A percentile compares a stretch with the other conserved stretches of the same genome.
Evolutionary conservation across 306 rosid genomes (phyloP).

Genomic region (Senna siamea): DNA sequence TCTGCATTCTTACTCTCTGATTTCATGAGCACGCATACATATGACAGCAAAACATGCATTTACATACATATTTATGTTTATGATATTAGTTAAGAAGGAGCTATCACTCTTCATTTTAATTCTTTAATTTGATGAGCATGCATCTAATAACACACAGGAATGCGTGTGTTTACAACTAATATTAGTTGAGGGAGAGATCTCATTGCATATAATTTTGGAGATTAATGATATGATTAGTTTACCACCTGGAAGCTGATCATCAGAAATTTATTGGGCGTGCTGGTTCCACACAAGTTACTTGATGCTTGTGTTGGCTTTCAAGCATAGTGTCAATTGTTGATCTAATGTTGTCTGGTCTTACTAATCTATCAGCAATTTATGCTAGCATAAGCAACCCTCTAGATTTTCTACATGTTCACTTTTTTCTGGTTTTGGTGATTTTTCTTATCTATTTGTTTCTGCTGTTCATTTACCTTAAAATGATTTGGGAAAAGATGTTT

Average conservation of each 20-base stretch:
- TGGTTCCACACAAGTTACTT: conserved; percentile 28
- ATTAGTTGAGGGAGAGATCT: conserved; percentile 18
- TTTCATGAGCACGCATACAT: conserved; percentile 22
- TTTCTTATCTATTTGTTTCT: neutral
- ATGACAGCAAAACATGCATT: neutral
- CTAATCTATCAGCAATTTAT: conserved; percentile 20
- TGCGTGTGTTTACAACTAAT: conserved; percentile 1
- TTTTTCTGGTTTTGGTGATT: conserved; percentile 15
- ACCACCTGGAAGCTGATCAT: conserved; percentile 26
- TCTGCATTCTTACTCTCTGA: conserved; percentile 26
- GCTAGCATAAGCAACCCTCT: conserved; percentile 7
- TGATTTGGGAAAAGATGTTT: conserved; percentile 17
- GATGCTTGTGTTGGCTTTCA: neutral
- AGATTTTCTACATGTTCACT: neutral
- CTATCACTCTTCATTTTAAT: conserved; percentile 4
- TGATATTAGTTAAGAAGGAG: neutral
- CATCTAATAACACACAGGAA: conserved; percentile 13
- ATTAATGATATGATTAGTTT: conserved; percentile 5
- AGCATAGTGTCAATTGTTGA: conserved; percentile 24
- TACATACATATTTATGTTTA: neutral
- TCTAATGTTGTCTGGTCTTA: conserved; percentile 24
- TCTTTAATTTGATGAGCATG: neutral
- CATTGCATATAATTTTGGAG: conserved; percentile 25
- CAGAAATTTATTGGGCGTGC: conserved; percentile 26
- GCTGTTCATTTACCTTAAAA: conserved; percentile 12